Conservation (phyloP, 257 asterid genomes). For the Solanum ossicruentum region DNA sequence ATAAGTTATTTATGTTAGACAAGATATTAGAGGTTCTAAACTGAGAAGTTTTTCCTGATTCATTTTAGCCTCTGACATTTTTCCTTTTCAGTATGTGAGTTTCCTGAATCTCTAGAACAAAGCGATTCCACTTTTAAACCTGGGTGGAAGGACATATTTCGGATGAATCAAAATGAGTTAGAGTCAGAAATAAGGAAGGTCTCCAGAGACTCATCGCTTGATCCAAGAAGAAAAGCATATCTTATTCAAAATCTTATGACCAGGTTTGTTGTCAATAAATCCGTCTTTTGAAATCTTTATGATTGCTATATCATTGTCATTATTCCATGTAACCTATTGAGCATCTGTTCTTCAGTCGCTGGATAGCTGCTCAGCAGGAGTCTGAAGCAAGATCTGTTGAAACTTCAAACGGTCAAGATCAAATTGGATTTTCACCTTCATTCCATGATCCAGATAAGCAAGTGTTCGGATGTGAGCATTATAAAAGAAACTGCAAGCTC, state of each 20-base stretch:
- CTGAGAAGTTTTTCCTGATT: background rate
- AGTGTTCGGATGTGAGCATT: slow-evolving; percentile 87
- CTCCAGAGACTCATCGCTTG: slow-evolving; percentile 86
- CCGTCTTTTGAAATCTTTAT: background rate
- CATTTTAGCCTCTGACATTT: background rate
- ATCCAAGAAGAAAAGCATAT: slow-evolving; percentile 92
- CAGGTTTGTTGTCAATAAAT: slow-evolving; percentile 39
- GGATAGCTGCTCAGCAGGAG: slow-evolving; percentile 98
- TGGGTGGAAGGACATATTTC: slow-evolving; percentile 94
- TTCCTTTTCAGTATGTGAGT: slow-evolving; percentile 35
- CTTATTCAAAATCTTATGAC: slow-evolving; percentile 95
- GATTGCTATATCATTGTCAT: background rate
- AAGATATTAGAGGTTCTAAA: background rate
- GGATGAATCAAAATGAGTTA: slow-evolving; percentile 98
- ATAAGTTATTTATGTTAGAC: background rate
- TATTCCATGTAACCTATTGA: slow-evolving; percentile 6
- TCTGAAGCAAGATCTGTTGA: slow-evolving; percentile 41
- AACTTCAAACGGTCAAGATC: slow-evolving; percentile 39
- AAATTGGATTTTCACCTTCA: slow-evolving; percentile 64
- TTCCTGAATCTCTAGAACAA: slow-evolving; percentile 63
- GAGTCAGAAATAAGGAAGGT: slow-evolving; percentile 96
- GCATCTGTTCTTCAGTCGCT: slow-evolving; percentile 43
- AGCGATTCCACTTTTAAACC: slow-evolving; percentile 76
- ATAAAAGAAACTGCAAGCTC: slow-evolving; percentile 92
- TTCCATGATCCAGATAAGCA: slow-evolving; percentile 65